Evolutionary conservation across 2,329 filamentous ascomycete species (phyloP), one percentile per base, ranked within the genome.

Genomic region (Exophiala alcalophila): DNA sequence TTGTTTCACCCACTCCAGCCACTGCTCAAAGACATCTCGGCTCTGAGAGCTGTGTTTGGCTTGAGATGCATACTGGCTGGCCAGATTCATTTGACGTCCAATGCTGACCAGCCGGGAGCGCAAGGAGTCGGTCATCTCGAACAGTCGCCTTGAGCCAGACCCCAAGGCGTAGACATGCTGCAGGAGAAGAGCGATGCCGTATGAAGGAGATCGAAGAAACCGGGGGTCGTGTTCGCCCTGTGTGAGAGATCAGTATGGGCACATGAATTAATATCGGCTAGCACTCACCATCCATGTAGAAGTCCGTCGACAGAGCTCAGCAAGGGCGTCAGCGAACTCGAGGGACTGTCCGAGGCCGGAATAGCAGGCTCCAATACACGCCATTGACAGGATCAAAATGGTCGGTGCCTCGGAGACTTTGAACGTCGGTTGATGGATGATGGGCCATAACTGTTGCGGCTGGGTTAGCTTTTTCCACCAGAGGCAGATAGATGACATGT

Each of bases 291-390:
- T 40, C 37, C 37, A 40, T 10, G 27, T 5, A 24, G 27, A 31
- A 18, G 37, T 40, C 12, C 37, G 37, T 15, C 37, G 18, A 11
- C 37, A 40, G 8, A 40, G 27, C 27, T 40, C 37, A 5, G 27
- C 37, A 10, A 40, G 19, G 2, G 26, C 24, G 28, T 40, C 37
- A 10, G 37, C 37, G 19, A 40, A 40, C 10, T 40, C 37, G 11
- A 40, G 16, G 2, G 37, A 40, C 11, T 21, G 16, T 10, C 32
- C 37, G 12, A 40, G 37, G 10, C 37, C 37, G n/a, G 37, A 40
- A 15, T 40, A 40, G 16, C 37, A 40, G 10, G 37, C 37, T 5
- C 37, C 37, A 24, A 40, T 40, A 28, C 27, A 40, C 10, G 37
- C 37, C 26, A 40, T 40, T 5, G 37, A 21, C 5, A 40, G 20